Conservation (phyloP, 805 yeast genomes). For the Yarrowia sp. region DNA sequence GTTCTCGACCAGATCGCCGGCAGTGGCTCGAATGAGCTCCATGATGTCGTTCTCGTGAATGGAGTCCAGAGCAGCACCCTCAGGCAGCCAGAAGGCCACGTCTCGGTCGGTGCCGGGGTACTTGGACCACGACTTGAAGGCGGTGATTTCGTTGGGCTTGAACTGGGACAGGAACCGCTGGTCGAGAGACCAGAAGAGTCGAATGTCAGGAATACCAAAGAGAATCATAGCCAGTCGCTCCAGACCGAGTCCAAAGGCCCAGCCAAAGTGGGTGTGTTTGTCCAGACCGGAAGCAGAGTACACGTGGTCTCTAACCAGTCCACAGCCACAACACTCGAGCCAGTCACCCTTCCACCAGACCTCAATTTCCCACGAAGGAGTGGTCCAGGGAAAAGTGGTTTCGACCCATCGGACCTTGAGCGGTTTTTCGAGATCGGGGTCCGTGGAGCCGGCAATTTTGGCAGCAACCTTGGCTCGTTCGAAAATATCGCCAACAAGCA, state of each 20-base stretch:
- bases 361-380: conserved; percentile 97
- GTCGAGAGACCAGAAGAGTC: conserved; percentile 88
- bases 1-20: conserved; percentile 85
- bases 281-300: conserved; percentile 66
- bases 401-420: conserved; percentile 90
- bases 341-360: conserved; percentile 99
- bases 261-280: conserved; percentile 55
- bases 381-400: conserved; percentile 96
- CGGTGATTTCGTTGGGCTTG: conserved; percentile 55
- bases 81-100: conserved; percentile 85
- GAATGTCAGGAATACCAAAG: conserved; percentile 92
- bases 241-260: conserved; percentile 97
- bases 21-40: conserved; percentile 80
- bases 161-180: conserved; percentile 75
- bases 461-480: conserved; percentile 65
- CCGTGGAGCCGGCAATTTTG: conserved; percentile 54
- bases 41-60: conserved; percentile 87
- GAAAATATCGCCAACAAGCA: conserved; percentile 78
- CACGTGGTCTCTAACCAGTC: conserved; percentile 78
- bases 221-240: conserved; percentile 94
- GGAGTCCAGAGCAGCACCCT: conserved; percentile 31
- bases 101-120: conserved; percentile 86
- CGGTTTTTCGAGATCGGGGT: conserved; percentile 65
- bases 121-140: conserved; percentile 84
- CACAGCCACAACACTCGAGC: conserved; percentile 97